These are phyloP conservation scores for cucumber (Cucumis sativus) DNA, from an alignment of 306 rosid genomes.

Conservation along the genomic window Cucumber_9930_V3 NC_026659.2:25100001-25100500, in stretches of 20 bases:
- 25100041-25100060: not conserved
- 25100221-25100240: not conserved
- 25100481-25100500: not conserved
- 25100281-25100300: not conserved
- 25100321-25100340: not conserved
- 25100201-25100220: not conserved
- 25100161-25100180: not conserved
- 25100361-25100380: not conserved
- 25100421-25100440: not conserved
- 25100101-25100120: not conserved
- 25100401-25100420: not conserved
- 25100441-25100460: not conserved
- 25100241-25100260: not conserved
- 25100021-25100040: not conserved
- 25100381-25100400: not conserved
- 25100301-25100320: not conserved
- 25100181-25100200: not conserved
- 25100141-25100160: not conserved
- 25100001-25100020: not conserved
- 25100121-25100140: not conserved
- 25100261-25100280: not conserved
- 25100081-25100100: not conserved
- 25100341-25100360: not conserved
- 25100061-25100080: not conserved
- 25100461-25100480: not conserved